Percentiles rank a stretch among this genome's conserved stretches.
Evolutionary conservation across 257 asterid genomes (phyloP).

Genomic region (Mitragyna speciosa): DNA sequence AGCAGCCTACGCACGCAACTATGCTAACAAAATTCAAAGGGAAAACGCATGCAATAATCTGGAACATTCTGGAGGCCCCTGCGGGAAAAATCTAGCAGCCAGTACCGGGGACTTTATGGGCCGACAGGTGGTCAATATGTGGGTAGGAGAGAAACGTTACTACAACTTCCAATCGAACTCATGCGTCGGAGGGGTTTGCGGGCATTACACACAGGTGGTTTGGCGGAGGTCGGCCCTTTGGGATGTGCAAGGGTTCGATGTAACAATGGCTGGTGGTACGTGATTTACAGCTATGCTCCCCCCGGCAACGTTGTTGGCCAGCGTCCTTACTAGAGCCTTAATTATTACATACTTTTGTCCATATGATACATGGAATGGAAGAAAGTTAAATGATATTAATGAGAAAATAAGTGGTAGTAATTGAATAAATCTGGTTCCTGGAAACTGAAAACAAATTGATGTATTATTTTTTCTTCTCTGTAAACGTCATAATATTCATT

Average conservation of each 20-base stretch:
- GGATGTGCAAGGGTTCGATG: slow-evolving; percentile 29
- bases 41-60: slow-evolving; percentile 37
- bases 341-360: not conserved
- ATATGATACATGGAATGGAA: too few relatives aligned
- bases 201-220: slow-evolving; percentile 27
- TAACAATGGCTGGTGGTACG: slow-evolving; percentile 16
- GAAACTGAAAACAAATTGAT: too few relatives aligned
- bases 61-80: slow-evolving; percentile 35
- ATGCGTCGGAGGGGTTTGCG: slow-evolving; percentile 29
- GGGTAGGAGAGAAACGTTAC: slow-evolving; percentile 37
- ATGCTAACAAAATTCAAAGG: slow-evolving; percentile 29
- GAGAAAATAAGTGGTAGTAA: too few relatives aligned
- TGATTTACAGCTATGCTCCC: slow-evolving; percentile 24
- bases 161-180: slow-evolving; percentile 34
- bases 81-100: slow-evolving; percentile 47
- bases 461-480: too few relatives aligned
- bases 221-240: slow-evolving; percentile 15
- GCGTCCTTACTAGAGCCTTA: slow-evolving; percentile 1
- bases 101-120: slow-evolving; percentile 32
- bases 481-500: too few relatives aligned
- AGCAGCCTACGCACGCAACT: slow-evolving; percentile 42
- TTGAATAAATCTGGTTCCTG: too few relatives aligned
- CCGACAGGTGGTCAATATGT: slow-evolving; percentile 27
- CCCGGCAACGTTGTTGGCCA: slow-evolving; percentile 19
- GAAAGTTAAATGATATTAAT: too few relatives aligned